A percentile compares a stretch with the other conserved stretches of the same genome.
Evolutionary conservation across 1,139 yeast species (phyloP).

Genomic region (Candida sojae): DNA sequence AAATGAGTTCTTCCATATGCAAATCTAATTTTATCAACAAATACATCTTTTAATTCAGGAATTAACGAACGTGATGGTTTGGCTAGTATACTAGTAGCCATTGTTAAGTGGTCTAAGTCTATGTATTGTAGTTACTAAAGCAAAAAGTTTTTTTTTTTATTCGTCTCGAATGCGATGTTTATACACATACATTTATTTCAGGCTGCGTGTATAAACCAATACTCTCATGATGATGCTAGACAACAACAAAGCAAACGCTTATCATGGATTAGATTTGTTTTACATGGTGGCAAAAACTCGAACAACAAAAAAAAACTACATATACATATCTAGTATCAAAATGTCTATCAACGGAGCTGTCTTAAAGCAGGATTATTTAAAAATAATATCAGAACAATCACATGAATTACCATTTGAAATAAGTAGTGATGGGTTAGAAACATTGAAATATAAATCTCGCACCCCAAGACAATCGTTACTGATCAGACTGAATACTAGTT

Average conservation of each 20-base stretch:
- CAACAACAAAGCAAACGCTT: too few species aligned
- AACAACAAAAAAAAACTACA: not conserved
- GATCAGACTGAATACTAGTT: constrained; percentile 17
- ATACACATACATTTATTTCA: too few species aligned
- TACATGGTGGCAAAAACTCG: not conserved
- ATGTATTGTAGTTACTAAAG: too few species aligned
- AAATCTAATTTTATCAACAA: not conserved
- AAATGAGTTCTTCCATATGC: constrained; percentile 13
- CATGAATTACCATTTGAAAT: constrained; percentile 25
- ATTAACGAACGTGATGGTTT: constrained; percentile 26
- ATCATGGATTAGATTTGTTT: too few species aligned
- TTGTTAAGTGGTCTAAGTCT: not conserved
- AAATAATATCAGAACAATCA: constrained; percentile 17
- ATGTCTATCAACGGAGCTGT: constrained; percentile 38
- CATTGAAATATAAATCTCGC: constrained; percentile 18
- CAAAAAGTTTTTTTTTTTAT: too few species aligned
- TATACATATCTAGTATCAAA: too few species aligned
- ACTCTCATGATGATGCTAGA: too few species aligned
- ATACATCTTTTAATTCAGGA: constrained; percentile 25
- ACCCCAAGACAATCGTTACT: constrained; percentile 26
- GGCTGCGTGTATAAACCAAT: too few species aligned
- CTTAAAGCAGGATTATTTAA: constrained; percentile 22
- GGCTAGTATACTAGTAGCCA: not conserved
- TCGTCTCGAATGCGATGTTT: too few species aligned
- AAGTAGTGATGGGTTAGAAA: constrained; percentile 20